phyloP scores from a whole-genome alignment of 495 filamentous ascomycete species.

The Endocarpon pusillum region DNA sequence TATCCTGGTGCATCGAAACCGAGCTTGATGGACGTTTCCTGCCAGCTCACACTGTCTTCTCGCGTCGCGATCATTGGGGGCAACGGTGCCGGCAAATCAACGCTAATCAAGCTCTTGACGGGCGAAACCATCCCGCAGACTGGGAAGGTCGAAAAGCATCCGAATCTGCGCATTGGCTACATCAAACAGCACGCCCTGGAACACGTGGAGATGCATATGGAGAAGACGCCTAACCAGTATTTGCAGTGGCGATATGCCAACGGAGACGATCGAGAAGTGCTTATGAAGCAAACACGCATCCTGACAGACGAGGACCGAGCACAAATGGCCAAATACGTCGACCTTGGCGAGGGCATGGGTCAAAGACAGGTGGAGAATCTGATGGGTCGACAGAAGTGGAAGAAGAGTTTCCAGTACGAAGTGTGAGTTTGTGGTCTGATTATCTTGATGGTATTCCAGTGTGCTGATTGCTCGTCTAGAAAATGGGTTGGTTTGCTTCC shows the following conservation, averaged over 20 bases:
- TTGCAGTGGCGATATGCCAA: conserved; percentile 97
- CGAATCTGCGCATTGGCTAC: conserved; percentile 96
- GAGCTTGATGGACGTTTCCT: conserved; percentile 71
- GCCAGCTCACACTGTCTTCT: conserved; percentile 73
- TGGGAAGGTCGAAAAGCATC: conserved; percentile 94
- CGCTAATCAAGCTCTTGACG: conserved; percentile 94
- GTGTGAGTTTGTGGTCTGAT: too few species aligned
- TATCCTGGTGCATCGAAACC: conserved; percentile 79
- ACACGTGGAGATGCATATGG: conserved; percentile 98
- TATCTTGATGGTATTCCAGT: neutral
- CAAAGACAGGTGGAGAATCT: conserved; percentile 65
- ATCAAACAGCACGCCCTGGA: conserved; percentile 99
- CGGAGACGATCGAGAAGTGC: conserved; percentile 90
- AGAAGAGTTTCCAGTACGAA: conserved; percentile 99
- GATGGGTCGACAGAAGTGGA: conserved; percentile 94
- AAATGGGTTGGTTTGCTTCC: conserved; percentile 83
- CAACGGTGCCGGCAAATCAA: conserved; percentile 97
- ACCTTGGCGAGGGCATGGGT: conserved; percentile 67
- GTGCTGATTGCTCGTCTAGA: conserved; percentile 20
- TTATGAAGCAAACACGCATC: conserved; percentile 91
- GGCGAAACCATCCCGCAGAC: conserved; percentile 76
- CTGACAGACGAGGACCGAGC: conserved; percentile 68
- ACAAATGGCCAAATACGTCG: conserved; percentile 79
- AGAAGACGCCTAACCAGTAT: conserved; percentile 98
- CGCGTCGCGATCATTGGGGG: conserved; percentile 90